Evolutionary conservation across 1,284 basidiomycete genomes (phyloP), one percentile per base, ranked within the genome.

Genomic region (Trametes versicolor): DNA sequence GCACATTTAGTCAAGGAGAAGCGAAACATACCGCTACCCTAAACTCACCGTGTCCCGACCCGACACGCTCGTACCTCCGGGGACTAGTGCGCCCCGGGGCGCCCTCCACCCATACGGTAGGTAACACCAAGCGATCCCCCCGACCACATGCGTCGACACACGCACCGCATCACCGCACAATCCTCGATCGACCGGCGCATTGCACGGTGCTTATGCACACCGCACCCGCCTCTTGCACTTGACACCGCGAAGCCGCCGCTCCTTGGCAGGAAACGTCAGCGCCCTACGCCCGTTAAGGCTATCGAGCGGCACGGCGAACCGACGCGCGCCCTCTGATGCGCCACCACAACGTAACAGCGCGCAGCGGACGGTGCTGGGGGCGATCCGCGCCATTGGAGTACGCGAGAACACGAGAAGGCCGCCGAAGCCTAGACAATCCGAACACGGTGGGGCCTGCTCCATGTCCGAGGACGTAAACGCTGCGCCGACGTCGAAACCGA

Each of bases 181-280:
- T 10, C 27, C 27, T 19, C 23, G 29, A 32, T 32, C 4, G 29
- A 3, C 29, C 8, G 29, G 21, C 4, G 6, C 3, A 6, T 15
- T 36, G 32, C 32, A 37, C 32, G n/a, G n/a, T 7, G 17, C 32
- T 36, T 19, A 52, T 21, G 4, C 17, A 4, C 56, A 15, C 27
- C n/a, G 15, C 12, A 23, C 21, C 37, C 10, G 37, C 15, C 10
- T 17, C 37, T 39, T n/a, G 41, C 41, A 17, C 19, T 43, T 19
- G 41, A 43, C 41, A 36, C 32, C 58, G 10, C 58, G 58, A 52
- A 41, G 49, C 49, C 50, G 36, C 25, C 41, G n/a, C 13, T 21
- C 19, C 37, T 15, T 60, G 58, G 58, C 58, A 60, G 49, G 41
- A 60, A 52, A 52, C 58, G 58, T 60, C 58, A 60, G 45, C 45